phyloP scores from a whole-genome alignment of 2,329 filamentous ascomycete species.

The Gremmenia infestans region DNA sequence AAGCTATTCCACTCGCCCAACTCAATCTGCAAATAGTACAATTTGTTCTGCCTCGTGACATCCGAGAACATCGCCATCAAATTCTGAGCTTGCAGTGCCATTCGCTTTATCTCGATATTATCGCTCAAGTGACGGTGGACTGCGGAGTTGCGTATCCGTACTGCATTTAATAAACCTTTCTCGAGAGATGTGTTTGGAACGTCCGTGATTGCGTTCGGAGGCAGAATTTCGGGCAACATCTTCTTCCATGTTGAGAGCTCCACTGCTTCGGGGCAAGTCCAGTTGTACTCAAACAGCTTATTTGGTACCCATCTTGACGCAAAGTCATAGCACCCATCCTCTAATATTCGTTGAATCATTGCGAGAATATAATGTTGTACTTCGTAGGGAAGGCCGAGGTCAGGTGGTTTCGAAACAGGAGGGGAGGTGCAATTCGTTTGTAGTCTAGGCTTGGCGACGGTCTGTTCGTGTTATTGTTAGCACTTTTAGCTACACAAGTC shows the following conservation, averaged over 20 bases:
- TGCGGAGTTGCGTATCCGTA: slow-evolving; percentile 27
- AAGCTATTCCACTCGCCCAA: slow-evolving; percentile 24
- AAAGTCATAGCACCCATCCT: slow-evolving; percentile 30
- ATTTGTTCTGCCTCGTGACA: slow-evolving; percentile 22
- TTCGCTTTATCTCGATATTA: slow-evolving; percentile 24
- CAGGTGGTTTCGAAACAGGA: slow-evolving; percentile 5
- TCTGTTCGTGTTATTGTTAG: neutral
- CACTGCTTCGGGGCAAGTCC: slow-evolving; percentile 28
- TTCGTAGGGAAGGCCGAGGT: slow-evolving; percentile 31
- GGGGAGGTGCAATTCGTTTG: neutral
- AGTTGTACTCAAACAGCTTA: slow-evolving; percentile 18
- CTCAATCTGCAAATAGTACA: slow-evolving; percentile 20
- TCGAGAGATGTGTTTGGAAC: slow-evolving; percentile 18
- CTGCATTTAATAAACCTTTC: slow-evolving; percentile 23
- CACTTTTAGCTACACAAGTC: neutral
- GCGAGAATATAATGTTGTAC: slow-evolving; percentile 31
- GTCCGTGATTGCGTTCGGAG: slow-evolving; percentile 17
- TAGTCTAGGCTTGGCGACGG: neutral
- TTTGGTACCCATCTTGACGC: slow-evolving; percentile 27
- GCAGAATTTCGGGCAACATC: slow-evolving; percentile 20
- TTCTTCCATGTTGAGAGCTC: slow-evolving; percentile 28
- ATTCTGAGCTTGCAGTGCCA: slow-evolving; percentile 25
- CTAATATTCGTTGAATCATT: slow-evolving; percentile 29
- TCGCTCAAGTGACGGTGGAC: slow-evolving; percentile 29
- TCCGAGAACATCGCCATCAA: slow-evolving; percentile 30